Evolutionary conservation across 257 asterid genomes (phyloP).

Genomic region (Jacaranda copaia): DNA sequence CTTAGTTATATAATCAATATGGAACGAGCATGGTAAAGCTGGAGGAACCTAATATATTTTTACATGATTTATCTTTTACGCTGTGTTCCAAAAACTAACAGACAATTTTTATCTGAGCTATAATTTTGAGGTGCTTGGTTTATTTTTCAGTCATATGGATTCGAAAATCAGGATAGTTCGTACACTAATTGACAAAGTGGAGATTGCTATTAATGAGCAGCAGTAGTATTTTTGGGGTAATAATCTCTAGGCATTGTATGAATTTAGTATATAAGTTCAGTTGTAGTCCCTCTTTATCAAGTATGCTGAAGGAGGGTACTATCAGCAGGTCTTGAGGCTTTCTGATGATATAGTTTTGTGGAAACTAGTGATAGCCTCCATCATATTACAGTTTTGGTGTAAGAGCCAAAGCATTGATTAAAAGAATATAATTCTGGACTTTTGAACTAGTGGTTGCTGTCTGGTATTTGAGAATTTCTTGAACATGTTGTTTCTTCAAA

Average conservation of each 20-base stretch:
- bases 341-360: too few relatives aligned
- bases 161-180: background rate
- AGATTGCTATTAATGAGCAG: slow-evolving; percentile 9
- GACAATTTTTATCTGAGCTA: background rate
- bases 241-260: background rate
- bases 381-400: background rate
- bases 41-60: too few relatives aligned
- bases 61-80: too few relatives aligned
- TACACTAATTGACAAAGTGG: background rate
- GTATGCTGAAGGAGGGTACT: slow-evolving; percentile 21
- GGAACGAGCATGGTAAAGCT: too few relatives aligned
- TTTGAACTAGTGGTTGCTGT: slow-evolving; percentile 17
- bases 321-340: background rate
- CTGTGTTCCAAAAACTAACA: too few relatives aligned
- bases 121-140: background rate
- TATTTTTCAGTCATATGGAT: background rate
- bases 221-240: slow-evolving; percentile 1
- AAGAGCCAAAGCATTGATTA: background rate
- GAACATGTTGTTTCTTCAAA: background rate
- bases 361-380: slow-evolving; percentile 16
- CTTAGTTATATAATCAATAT: too few relatives aligned
- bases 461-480: background rate
- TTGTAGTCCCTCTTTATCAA: background rate
- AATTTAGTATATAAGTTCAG: background rate
- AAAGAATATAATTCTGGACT: background rate